phyloP scores from a whole-genome alignment of 345 rosid species.

The Salix viminalis region DNA sequence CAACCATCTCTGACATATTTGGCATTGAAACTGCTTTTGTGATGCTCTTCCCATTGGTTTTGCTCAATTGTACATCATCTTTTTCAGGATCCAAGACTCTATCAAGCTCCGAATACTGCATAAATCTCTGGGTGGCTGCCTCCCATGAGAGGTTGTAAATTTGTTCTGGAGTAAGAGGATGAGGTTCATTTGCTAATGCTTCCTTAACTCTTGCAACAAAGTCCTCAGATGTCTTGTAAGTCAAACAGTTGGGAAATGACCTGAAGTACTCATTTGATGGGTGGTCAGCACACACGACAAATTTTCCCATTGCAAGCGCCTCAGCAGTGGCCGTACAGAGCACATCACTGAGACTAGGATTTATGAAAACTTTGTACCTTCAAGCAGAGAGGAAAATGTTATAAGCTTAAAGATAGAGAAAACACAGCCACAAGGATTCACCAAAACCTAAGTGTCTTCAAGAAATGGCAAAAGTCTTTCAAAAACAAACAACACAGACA shows the following conservation, averaged over 20 bases:
- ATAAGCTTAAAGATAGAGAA: not conserved
- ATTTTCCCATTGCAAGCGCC: constrained; percentile 98
- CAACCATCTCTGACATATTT: constrained; percentile 53
- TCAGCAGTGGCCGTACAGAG: constrained; percentile 99
- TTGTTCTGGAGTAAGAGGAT: constrained; percentile 77
- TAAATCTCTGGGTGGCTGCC: constrained; percentile 91
- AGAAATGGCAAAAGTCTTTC: not conserved
- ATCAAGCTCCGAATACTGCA: constrained; percentile 76
- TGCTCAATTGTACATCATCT: constrained; percentile 10
- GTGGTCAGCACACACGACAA: constrained; percentile 93
- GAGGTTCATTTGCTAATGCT: constrained; percentile 81
- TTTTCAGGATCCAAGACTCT: constrained; percentile 38
- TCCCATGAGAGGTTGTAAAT: constrained; percentile 88
- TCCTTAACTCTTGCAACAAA: constrained; percentile 77
- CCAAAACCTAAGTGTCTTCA: not conserved
- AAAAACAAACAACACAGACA: not conserved
- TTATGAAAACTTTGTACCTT: constrained; percentile 98
- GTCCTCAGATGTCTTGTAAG: constrained; percentile 83
- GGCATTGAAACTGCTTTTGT: constrained; percentile 57
- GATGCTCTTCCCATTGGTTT: constrained; percentile 24
- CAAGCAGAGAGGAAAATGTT: constrained; percentile 23
- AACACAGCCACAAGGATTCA: not conserved
- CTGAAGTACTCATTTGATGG: constrained; percentile 97
- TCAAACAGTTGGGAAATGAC: constrained; percentile 88
- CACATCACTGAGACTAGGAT: constrained; percentile 94